These are phyloP conservation scores for Globisporangium paddicum DNA, from an alignment of 352 stramenopile species.

Conservation along the genomic window DNA sequence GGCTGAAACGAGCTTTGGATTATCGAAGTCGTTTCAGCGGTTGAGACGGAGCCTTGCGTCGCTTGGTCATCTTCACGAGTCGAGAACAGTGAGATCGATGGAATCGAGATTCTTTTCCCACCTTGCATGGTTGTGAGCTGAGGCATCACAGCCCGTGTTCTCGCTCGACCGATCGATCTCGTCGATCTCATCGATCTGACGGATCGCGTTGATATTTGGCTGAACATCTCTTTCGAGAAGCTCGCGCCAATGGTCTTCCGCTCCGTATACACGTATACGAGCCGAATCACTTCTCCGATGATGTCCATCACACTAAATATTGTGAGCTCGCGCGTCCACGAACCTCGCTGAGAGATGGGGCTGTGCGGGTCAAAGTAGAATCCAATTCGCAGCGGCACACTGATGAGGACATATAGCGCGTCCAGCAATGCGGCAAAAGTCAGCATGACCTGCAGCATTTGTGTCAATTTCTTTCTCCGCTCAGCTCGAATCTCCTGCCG, in stretches of 20 bases:
- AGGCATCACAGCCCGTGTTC: neutral
- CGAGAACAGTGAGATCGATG: conserved; percentile 8
- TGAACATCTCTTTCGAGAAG: neutral
- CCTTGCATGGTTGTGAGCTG: neutral
- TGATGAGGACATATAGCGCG: conserved; percentile 32
- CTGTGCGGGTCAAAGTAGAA: conserved; percentile 41
- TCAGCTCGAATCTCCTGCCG: neutral
- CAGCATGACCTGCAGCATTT: neutral
- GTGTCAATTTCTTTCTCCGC: neutral
- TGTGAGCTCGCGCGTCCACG: conserved; percentile 22
- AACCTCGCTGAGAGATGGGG: neutral
- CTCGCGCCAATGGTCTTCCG: conserved; percentile 4
- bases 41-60: neutral
- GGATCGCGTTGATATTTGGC: neutral
- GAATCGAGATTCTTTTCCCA: neutral
- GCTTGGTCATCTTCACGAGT: conserved; percentile 2
- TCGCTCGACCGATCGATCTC: neutral
- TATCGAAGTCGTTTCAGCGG: conserved; percentile 4
- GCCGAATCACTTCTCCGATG: conserved; percentile 19
- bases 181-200: neutral
- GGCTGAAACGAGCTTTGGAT: neutral
- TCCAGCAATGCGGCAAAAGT: conserved; percentile 26
- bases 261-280: conserved; percentile 10
- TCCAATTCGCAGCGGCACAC: conserved; percentile 29
- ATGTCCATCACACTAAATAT: conserved; percentile 28